Evolutionary conservation across 2,329 filamentous ascomycete genomes (phyloP).

Genomic region (Ophiocordyceps camponoti-saundersi): DNA sequence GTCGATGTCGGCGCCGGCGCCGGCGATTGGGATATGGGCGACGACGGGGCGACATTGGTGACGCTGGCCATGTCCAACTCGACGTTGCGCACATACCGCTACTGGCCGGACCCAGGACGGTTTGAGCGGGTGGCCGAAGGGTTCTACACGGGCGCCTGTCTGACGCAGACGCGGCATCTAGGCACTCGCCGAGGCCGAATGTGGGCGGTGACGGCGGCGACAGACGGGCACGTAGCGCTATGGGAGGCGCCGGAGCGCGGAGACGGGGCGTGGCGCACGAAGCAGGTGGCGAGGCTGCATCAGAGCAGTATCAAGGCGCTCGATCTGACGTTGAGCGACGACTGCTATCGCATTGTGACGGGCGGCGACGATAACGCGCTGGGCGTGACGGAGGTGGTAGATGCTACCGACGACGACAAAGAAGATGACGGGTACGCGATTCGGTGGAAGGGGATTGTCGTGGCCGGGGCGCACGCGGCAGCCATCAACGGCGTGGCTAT

Average conservation of each 20-base stretch:
- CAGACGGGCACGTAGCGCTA: slow-evolving; percentile 53
- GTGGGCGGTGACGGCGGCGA: slow-evolving; percentile 51
- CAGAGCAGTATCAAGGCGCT: slow-evolving; percentile 66
- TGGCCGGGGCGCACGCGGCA: slow-evolving; percentile 46
- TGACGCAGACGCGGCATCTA: slow-evolving; percentile 46
- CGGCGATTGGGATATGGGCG: slow-evolving; percentile 2
- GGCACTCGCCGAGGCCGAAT: slow-evolving; percentile 9
- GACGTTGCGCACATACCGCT: slow-evolving; percentile 44
- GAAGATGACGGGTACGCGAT: slow-evolving; percentile 8
- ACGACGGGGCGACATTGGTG: slow-evolving; percentile 19
- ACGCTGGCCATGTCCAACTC: slow-evolving; percentile 76
- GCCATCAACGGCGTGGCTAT: slow-evolving; percentile 41
- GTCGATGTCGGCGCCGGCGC: slow-evolving; percentile 51
- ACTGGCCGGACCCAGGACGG: slow-evolving; percentile 15
- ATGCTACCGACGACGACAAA: background rate
- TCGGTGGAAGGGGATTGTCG: slow-evolving; percentile 10
- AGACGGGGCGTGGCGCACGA: slow-evolving; percentile 5
- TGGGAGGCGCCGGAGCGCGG: slow-evolving; percentile 10
- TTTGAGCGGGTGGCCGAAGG: slow-evolving; percentile 36
- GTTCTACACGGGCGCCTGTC: slow-evolving; percentile 54
- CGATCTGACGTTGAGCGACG: slow-evolving; percentile 20
- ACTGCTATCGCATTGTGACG: slow-evolving; percentile 40
- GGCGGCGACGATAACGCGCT: slow-evolving; percentile 84
- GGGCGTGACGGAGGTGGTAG: slow-evolving; percentile 28
- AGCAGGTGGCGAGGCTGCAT: slow-evolving; percentile 37